Conservation (phyloP, 495 filamentous ascomycete species). For the Penicillium ochrochloron region DNA sequence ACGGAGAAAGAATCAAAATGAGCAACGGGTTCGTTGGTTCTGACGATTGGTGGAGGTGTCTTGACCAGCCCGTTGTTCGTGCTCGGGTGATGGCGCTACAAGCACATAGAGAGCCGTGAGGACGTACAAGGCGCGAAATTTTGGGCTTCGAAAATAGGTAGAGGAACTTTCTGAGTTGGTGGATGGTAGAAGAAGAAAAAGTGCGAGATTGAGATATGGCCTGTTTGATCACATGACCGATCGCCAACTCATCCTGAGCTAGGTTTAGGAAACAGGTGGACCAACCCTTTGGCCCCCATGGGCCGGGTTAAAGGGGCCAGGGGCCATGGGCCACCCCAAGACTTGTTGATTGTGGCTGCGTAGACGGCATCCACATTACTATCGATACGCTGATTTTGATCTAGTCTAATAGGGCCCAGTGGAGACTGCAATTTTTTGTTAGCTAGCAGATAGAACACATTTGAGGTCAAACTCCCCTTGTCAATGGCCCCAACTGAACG, state of each 20-base stretch:
- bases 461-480: too few species aligned
- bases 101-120: not conserved
- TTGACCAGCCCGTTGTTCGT: not conserved
- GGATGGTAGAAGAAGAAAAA: slow-evolving; percentile 13
- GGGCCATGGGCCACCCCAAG: too few species aligned
- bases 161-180: slow-evolving; percentile 14
- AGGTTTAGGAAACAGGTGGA: not conserved
- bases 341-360: too few species aligned
- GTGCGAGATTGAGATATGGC: slow-evolving; percentile 11
- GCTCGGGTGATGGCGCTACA: not conserved
- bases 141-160: slow-evolving; percentile 9
- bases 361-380: too few species aligned
- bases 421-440: too few species aligned
- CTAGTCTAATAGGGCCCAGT: too few species aligned
- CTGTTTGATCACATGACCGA: slow-evolving; percentile 4
- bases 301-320: too few species aligned
- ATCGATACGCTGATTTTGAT: too few species aligned
- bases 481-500: too few species aligned
- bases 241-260: not conserved
- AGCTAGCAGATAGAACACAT: too few species aligned
- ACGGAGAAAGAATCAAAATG: not conserved
- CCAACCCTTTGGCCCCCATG: too few species aligned
- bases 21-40: not conserved
- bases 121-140: not conserved
- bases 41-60: not conserved